These are phyloP conservation scores for Puccinia triticina DNA, from an alignment of 1,284 basidiomycete genomes.

Conservation along the genomic window DNA sequence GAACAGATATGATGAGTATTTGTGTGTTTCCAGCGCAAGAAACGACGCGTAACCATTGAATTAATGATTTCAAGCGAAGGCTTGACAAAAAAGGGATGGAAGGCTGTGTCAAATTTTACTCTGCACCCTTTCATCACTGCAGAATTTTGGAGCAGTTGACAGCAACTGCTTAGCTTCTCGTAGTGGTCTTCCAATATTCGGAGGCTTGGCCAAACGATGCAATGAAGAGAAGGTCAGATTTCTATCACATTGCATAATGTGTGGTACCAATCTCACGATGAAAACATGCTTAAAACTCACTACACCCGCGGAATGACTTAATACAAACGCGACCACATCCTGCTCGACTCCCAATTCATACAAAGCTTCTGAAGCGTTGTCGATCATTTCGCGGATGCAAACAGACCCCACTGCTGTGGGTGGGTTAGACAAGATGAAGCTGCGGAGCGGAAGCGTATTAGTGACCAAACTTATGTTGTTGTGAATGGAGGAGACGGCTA, in stretches of 20 bases:
- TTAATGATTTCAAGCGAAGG: background rate
- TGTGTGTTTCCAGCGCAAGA: no score
- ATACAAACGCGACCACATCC: slow-evolving; percentile 22
- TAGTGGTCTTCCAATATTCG: slow-evolving; percentile 77
- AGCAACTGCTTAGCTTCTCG: slow-evolving; percentile 80
- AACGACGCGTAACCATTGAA: background rate
- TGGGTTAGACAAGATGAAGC: slow-evolving; percentile 41
- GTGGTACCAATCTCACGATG: background rate
- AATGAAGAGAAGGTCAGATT: slow-evolving; percentile 16
- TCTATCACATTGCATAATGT: background rate
- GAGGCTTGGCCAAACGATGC: slow-evolving; percentile 60
- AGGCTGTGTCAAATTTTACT: slow-evolving; percentile 20
- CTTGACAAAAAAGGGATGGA: background rate
- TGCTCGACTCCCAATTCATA: slow-evolving; percentile 41
- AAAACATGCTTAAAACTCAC: slow-evolving; percentile 13
- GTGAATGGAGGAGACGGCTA: background rate
- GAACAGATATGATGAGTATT: no score
- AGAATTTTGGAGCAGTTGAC: slow-evolving; percentile 56
- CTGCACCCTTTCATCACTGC: slow-evolving; percentile 30
- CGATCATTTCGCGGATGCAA: slow-evolving; percentile 47
- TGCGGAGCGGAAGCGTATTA: slow-evolving; percentile 19
- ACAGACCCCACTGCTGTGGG: slow-evolving; percentile 36
- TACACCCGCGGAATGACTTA: slow-evolving; percentile 16
- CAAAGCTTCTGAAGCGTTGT: slow-evolving; percentile 41
- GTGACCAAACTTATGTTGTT: background rate